These are phyloP conservation scores for Fraxinus cuspidata DNA, from an alignment of 257 asterid species.

Conservation along the genomic window DNA sequence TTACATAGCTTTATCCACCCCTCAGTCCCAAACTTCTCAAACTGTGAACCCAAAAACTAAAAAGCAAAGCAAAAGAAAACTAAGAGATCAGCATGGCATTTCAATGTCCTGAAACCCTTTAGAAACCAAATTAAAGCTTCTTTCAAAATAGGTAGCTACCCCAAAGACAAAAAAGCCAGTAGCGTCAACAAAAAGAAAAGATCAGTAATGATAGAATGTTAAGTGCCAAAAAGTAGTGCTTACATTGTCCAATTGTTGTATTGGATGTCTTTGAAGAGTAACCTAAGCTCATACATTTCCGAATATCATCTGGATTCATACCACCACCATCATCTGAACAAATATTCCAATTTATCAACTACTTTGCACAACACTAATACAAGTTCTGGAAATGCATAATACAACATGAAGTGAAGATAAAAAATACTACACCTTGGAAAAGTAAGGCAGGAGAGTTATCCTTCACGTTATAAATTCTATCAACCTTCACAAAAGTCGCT, in stretches of 20 bases:
- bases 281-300: conserved; percentile 96
- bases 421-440: conserved; percentile 64
- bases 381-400: conserved; percentile 18
- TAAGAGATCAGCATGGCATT: neutral
- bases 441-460: conserved; percentile 88
- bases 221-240: conserved; percentile 34
- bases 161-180: conserved; percentile 3
- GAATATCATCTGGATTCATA: conserved; percentile 80
- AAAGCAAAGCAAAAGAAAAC: too few relatives aligned
- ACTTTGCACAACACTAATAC: conserved; percentile 10
- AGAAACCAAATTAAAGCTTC: neutral
- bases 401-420: conserved; percentile 13
- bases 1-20: neutral
- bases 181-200: conserved; percentile 13
- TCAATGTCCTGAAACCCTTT: neutral
- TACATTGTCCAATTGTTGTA: conserved; percentile 85
- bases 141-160: neutral
- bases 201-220: conserved; percentile 16
- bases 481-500: conserved; percentile 85
- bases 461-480: conserved; percentile 60
- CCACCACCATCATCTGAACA: conserved; percentile 91
- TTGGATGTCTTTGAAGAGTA: conserved; percentile 82
- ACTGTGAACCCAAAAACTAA: too few relatives aligned
- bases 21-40: neutral
- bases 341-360: conserved; percentile 10